These are phyloP conservation scores for Sordariomycetes sp. DNA, from an alignment of 2,329 filamentous ascomycete genomes.

Conservation along the genomic window DNA sequence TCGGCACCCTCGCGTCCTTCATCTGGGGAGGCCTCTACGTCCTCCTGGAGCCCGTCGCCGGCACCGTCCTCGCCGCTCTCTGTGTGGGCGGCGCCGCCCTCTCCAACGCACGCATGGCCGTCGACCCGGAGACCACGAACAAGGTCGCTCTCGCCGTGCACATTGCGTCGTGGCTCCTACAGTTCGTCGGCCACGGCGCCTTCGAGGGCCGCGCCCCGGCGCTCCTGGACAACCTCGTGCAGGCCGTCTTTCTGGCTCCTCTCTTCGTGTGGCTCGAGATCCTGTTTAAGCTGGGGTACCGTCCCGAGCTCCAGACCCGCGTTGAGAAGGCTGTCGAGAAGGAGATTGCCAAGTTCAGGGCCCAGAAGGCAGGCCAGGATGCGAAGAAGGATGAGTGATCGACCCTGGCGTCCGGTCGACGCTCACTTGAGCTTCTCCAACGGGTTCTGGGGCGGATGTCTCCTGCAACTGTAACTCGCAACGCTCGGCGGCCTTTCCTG, in stretches of 20 bases:
- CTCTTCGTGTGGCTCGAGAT: slow-evolving; percentile 97
- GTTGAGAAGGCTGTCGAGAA: slow-evolving; percentile 65
- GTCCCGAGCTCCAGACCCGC: slow-evolving; percentile 73
- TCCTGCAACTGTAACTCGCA: not conserved
- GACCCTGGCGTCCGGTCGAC: not conserved
- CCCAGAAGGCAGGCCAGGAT: slow-evolving; percentile 14
- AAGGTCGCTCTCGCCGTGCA: slow-evolving; percentile 55
- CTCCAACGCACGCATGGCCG: slow-evolving; percentile 62
- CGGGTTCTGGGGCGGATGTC: not conserved
- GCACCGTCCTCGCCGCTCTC: slow-evolving; percentile 63
- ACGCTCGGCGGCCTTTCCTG: not conserved
- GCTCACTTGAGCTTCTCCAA: not conserved
- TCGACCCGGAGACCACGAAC: slow-evolving; percentile 37
- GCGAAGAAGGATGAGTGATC: not conserved
- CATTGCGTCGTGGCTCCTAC: slow-evolving; percentile 69
- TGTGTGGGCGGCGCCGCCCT: slow-evolving; percentile 66
- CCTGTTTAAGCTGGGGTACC: slow-evolving; percentile 82
- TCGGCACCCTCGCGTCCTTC: slow-evolving; percentile 53
- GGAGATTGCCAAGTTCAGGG: slow-evolving; percentile 67
- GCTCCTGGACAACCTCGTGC: slow-evolving; percentile 80
- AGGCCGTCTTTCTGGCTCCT: slow-evolving; percentile 85
- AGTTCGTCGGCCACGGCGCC: slow-evolving; percentile 84
- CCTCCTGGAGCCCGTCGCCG: slow-evolving; percentile 88
- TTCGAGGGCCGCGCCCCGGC: slow-evolving; percentile 86
- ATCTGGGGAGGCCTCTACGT: slow-evolving; percentile 74